Conservation (phyloP, 805 yeast genomes). For the Maudiozyma bulderi region DNA sequence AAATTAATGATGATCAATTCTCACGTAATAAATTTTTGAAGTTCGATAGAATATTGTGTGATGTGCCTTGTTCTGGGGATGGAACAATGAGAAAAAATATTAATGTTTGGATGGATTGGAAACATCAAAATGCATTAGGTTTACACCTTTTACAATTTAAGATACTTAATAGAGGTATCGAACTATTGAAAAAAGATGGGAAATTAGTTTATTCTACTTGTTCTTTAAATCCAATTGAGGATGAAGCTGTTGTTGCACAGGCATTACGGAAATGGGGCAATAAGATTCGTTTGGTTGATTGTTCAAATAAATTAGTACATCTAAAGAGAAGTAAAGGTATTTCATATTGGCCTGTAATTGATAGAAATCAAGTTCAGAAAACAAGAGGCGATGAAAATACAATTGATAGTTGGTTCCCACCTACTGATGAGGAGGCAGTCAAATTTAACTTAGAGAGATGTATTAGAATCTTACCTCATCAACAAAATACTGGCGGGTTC, state of each 20-base stretch:
- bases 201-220: constrained; percentile 93
- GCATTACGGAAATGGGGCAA: constrained; percentile 75
- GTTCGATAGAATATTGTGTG: constrained; percentile 90
- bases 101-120: constrained; percentile 94
- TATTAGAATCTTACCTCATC: constrained; percentile 92
- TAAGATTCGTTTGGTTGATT: constrained; percentile 57
- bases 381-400: constrained; percentile 37
- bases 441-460: constrained; percentile 61
- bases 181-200: constrained; percentile 80
- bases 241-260: constrained; percentile 95
- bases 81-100: constrained; percentile 96
- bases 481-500: constrained; percentile 96
- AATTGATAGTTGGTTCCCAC: constrained; percentile 64
- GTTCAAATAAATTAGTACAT: constrained; percentile 63
- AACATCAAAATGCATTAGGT: constrained; percentile 79
- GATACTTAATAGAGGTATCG: constrained; percentile 83
- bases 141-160: constrained; percentile 82
- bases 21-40: constrained; percentile 40
- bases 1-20: constrained; percentile 16
- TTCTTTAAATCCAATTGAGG: constrained; percentile 90
- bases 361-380: constrained; percentile 62
- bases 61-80: constrained; percentile 98
- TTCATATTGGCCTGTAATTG: constrained; percentile 72
- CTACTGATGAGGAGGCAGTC: constrained; percentile 60
- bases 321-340: constrained; percentile 71